Evolutionary conservation across 441 rosid genomes (phyloP).

Genomic region (Populus hybrid): DNA sequence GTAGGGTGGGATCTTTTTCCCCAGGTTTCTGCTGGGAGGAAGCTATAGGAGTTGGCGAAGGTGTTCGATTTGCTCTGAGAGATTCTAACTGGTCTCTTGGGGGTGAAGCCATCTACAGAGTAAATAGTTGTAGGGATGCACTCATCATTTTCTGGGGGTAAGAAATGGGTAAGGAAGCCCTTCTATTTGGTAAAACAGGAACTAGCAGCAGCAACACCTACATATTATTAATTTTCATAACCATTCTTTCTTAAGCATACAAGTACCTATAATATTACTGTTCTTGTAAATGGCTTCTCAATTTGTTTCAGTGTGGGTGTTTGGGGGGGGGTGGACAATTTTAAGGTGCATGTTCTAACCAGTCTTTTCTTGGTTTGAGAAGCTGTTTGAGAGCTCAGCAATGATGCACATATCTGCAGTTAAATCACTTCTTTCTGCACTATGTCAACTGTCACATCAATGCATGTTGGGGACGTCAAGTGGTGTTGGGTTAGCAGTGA

Average conservation of each 20-base stretch:
- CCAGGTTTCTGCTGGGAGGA: neutral
- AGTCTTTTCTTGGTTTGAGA: conserved; percentile 35
- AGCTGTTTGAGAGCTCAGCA: conserved; percentile 99
- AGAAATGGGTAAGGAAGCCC: too few species aligned
- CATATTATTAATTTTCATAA: neutral
- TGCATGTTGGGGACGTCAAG: conserved; percentile 75
- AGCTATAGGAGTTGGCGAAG: neutral
- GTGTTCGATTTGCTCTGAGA: neutral
- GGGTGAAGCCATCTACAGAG: neutral
- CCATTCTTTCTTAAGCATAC: neutral
- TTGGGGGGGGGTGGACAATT: conserved; percentile 2
- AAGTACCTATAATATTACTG: neutral
- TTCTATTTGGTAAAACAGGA: neutral
- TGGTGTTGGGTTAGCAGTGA: conserved; percentile 72
- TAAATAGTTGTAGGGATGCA: neutral
- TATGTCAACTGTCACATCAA: conserved; percentile 80
- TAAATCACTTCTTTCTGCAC: conserved; percentile 93
- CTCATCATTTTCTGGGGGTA: too few species aligned
- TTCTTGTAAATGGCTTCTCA: neutral
- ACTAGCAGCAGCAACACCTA: neutral
- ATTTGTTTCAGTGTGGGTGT: too few species aligned
- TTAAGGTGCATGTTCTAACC: conserved; percentile 37
- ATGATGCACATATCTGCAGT: conserved; percentile 96
- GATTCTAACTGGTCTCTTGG: neutral
- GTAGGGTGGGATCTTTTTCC: neutral